These are phyloP conservation scores for Ilyonectria sp. DNA, from an alignment of 2,329 filamentous ascomycete species.

Conservation along the genomic window DNA sequence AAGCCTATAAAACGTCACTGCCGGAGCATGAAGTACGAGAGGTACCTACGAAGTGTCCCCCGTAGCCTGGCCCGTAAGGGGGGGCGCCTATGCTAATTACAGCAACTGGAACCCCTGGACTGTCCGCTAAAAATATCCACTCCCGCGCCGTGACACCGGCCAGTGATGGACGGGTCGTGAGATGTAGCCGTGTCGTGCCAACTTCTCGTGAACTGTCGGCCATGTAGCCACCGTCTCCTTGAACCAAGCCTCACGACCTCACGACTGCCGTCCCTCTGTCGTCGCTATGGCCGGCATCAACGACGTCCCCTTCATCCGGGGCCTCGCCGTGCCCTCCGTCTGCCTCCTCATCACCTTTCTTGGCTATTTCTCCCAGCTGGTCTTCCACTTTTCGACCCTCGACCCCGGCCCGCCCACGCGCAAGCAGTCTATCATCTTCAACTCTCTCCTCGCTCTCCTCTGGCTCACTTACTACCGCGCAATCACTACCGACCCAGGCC, in stretches of 20 bases:
- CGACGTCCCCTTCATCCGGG: conserved; percentile 61
- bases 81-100: conserved; percentile 16
- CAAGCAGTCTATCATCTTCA: conserved; percentile 75
- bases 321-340: conserved; percentile 78
- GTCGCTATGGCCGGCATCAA: conserved; percentile 59
- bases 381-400: conserved; percentile 73
- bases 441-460: conserved; percentile 73
- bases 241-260: not conserved
- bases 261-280: conserved; percentile 11
- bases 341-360: conserved; percentile 78
- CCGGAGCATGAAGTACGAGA: not conserved
- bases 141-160: conserved; percentile 1
- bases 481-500: conserved; percentile 71
- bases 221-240: conserved; percentile 12
- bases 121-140: conserved; percentile 19
- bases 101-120: conserved; percentile 8
- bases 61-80: not conserved
- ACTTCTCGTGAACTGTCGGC: conserved; percentile 1
- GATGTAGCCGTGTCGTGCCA: conserved; percentile 1
- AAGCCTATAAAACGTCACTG: conserved; percentile 17
- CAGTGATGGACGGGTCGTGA: conserved; percentile 14
- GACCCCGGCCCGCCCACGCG: conserved; percentile 72
- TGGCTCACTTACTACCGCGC: conserved; percentile 79
- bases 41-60: not conserved
- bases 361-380: conserved; percentile 79